Conservation (phyloP, 1,139 yeast species). For the Candida glucosophila region DNA sequence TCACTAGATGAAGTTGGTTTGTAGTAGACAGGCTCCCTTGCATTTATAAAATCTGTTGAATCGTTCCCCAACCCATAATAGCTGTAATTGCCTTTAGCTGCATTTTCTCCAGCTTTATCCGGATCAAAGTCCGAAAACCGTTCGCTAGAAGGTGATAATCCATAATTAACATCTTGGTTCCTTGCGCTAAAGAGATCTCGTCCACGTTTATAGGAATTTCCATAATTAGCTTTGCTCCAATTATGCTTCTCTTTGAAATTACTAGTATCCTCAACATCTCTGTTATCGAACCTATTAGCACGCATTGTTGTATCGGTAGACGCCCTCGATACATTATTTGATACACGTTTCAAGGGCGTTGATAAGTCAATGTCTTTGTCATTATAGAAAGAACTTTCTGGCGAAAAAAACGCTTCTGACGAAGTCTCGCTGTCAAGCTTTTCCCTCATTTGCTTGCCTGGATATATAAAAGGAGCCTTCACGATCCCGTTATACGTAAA, state of each 20-base stretch:
- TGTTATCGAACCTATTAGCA: conserved; percentile 1
- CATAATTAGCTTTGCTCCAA: not conserved
- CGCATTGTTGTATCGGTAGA: not conserved
- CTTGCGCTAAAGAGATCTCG: too few species aligned
- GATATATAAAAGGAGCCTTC: too few species aligned
- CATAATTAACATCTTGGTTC: not conserved
- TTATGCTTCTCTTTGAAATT: not conserved
- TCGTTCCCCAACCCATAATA: conserved; percentile 3
- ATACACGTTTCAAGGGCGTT: conserved; percentile 5
- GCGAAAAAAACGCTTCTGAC: too few species aligned
- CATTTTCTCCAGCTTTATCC: conserved; percentile 8
- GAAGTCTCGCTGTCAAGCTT: too few species aligned
- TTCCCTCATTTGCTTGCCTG: too few species aligned
- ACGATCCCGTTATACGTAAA: too few species aligned
- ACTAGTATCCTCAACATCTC: not conserved
- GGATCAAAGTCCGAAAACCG: conserved; percentile 13
- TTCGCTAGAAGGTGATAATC: conserved; percentile 8
- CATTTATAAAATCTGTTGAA: conserved; percentile 6
- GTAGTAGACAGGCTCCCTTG: conserved; percentile 27
- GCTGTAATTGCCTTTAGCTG: conserved; percentile 5
- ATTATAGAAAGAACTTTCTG: too few species aligned
- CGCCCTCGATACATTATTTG: conserved; percentile 4
- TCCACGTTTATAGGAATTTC: too few species aligned
- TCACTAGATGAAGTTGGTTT: conserved; percentile 25
- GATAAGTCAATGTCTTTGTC: too few species aligned